Evolutionary conservation across 805 yeast species (phyloP), one percentile per base, ranked within the genome.

Genomic region (Schwanniomyces vanrijiae): DNA sequence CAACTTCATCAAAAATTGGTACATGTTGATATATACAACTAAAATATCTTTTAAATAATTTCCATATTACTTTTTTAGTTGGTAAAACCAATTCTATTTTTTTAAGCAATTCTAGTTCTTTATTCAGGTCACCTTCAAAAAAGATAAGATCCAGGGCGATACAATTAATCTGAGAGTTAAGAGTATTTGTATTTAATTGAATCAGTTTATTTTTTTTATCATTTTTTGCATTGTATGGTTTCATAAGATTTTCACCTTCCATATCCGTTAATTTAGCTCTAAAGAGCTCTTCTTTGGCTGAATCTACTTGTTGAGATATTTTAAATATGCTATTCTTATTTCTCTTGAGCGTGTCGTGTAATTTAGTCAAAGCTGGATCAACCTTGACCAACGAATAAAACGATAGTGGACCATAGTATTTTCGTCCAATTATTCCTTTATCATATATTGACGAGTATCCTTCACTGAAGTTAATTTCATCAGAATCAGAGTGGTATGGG

Each of bases 41-140:
- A 58, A 73, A 77, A 54, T 69, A 78, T 8, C 80, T 51, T 21
- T 65, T 66, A 21, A 77, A 49, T 22, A 75, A 62, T 20, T 68
- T 46, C 73, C 74, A 75, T 7, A 71, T 55, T 2, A 70, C 59
- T 18, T 55, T 59, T 43, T 60, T 63, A 2, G 56, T 48, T 1
- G 83, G 82, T 5, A 75, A 54, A 0, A 66, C 57, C 3, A 60
- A 53, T 47, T 68, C 55, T 6, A 78, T 69, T 42, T 61, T 54
- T 9, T 55, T 51, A 26, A 66, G 62, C 10, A 66, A 40, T 16
- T 54, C 59, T 37, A 64, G 34, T 35, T 60, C 65, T 10, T 58
- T 53, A 44, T 58, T 55, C 43, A 63, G 44, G 20, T 61, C 64
- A 9, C 68, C 65, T 34, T 68, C 64, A 41, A 61, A 68, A 44